Evolutionary conservation across 305 asterid genomes (phyloP).

Genomic region (Fraxinus sp.): DNA sequence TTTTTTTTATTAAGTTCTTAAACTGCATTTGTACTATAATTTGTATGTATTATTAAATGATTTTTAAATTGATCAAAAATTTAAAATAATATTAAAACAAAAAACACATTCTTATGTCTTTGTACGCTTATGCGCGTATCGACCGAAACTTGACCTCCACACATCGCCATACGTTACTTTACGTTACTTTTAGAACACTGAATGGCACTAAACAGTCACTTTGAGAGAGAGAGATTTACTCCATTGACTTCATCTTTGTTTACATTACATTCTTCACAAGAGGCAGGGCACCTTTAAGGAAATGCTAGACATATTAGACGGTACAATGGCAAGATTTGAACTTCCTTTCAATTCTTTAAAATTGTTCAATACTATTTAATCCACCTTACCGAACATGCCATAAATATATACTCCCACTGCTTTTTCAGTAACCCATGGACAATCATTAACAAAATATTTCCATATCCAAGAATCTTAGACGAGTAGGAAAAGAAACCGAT

Average conservation of each 20-base stretch:
- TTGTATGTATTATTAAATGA: too few species aligned
- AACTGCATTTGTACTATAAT: too few species aligned
- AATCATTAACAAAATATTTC: slow-evolving; percentile 32
- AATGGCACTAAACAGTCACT: too few species aligned
- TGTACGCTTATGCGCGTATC: too few species aligned
- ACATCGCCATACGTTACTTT: not conserved
- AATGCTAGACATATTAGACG: not conserved
- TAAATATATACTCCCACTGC: slow-evolving; percentile 22
- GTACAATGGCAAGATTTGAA: not conserved
- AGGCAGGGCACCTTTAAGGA: not conserved
- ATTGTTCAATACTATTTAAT: not conserved
- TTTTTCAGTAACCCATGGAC: slow-evolving; percentile 28
- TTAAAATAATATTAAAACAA: too few species aligned
- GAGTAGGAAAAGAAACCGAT: slow-evolving; percentile 12
- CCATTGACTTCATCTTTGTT: slow-evolving; percentile 34
- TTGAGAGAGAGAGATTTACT: slow-evolving; percentile 15
- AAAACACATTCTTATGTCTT: too few species aligned
- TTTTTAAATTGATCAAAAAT: too few species aligned
- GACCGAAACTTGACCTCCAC: too few species aligned
- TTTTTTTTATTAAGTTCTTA: too few species aligned
- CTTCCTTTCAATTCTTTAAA: not conserved
- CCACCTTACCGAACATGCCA: slow-evolving; percentile 9
- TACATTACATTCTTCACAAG: slow-evolving; percentile 39
- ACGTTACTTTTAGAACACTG: too few species aligned
- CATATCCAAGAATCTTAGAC: slow-evolving; percentile 28